Conservation (phyloP, 495 filamentous ascomycete species). For the Collariella sp. region DNA sequence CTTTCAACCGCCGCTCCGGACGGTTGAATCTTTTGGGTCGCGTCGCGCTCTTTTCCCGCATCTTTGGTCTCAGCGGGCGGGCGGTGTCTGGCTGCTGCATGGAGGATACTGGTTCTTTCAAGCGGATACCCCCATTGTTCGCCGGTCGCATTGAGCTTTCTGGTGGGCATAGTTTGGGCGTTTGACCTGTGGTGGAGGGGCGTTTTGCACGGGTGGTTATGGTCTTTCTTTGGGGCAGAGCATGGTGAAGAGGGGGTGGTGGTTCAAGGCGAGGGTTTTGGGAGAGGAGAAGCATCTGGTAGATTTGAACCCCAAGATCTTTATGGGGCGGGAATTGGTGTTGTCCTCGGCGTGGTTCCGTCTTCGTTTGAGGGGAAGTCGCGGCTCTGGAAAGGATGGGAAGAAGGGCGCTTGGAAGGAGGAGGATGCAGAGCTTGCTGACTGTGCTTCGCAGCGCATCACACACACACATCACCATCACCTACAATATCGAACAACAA, state of each 20-base stretch:
- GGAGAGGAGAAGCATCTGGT: neutral
- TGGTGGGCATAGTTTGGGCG: slow-evolving; percentile 2
- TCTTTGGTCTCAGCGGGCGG: slow-evolving; percentile 10
- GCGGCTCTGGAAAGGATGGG: neutral
- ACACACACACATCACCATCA: neutral
- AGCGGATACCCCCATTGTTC: slow-evolving; percentile 9
- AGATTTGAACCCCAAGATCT: no score
- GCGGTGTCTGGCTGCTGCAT: slow-evolving; percentile 18
- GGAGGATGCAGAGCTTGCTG: neutral
- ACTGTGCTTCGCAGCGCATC: neutral
- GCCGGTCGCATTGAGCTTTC: slow-evolving; percentile 6
- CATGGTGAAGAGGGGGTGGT: neutral
- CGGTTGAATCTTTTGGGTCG: slow-evolving; percentile 3
- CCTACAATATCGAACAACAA: neutral
- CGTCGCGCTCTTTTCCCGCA: slow-evolving; percentile 13
- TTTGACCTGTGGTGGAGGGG: neutral
- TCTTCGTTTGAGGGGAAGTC: neutral
- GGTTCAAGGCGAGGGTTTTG: neutral
- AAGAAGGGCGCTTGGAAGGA: neutral
- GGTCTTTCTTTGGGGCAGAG: neutral
- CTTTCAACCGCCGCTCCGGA: neutral
- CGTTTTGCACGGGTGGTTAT: neutral
- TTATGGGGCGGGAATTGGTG: no score
- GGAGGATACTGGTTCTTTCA: slow-evolving; percentile 7
- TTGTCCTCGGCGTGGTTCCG: neutral